phyloP scores from a whole-genome alignment of 2,329 filamentous ascomycete species.

The Fusarium citri region DNA sequence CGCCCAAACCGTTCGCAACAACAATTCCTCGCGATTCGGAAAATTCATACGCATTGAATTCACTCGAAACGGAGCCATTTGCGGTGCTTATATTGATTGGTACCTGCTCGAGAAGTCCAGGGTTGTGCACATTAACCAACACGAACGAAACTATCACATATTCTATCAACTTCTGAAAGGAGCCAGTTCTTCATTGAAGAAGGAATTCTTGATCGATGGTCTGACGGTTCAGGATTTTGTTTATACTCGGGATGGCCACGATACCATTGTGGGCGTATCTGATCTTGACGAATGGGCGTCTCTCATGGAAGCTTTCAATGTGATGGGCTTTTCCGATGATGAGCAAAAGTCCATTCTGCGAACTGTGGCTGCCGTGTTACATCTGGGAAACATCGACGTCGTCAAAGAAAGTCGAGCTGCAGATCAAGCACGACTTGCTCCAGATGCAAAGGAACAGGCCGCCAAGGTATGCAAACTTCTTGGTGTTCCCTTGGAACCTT shows the following conservation, averaged over 20 bases:
- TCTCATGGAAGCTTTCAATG: slow-evolving; percentile 88
- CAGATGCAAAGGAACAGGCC: slow-evolving; percentile 79
- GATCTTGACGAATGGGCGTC: slow-evolving; percentile 91
- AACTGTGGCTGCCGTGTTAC: slow-evolving; percentile 90
- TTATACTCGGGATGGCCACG: slow-evolving; percentile 92
- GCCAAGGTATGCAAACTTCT: slow-evolving; percentile 85
- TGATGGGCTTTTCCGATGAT: slow-evolving; percentile 91
- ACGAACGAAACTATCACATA: slow-evolving; percentile 95
- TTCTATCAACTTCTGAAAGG: slow-evolving; percentile 96
- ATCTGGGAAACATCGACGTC: slow-evolving; percentile 91
- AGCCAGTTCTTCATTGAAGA: slow-evolving; percentile 77
- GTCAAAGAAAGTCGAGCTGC: slow-evolving; percentile 90
- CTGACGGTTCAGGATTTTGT: slow-evolving; percentile 87
- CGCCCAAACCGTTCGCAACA: slow-evolving; percentile 96
- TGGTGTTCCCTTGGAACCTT: slow-evolving; percentile 85
- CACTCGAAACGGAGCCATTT: slow-evolving; percentile 86
- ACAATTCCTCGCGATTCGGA: slow-evolving; percentile 97
- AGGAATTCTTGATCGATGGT: slow-evolving; percentile 79
- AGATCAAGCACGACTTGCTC: slow-evolving; percentile 86
- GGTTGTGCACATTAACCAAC: slow-evolving; percentile 86
- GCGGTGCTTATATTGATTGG: slow-evolving; percentile 98
- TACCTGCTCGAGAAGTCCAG: slow-evolving; percentile 98
- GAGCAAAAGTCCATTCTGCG: slow-evolving; percentile 87
- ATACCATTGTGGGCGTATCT: slow-evolving; percentile 89
- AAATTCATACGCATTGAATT: slow-evolving; percentile 99